These are phyloP conservation scores for Aspergillaceae sp. DNA, from an alignment of 2,329 filamentous ascomycete species.

Conservation along the genomic window DNA sequence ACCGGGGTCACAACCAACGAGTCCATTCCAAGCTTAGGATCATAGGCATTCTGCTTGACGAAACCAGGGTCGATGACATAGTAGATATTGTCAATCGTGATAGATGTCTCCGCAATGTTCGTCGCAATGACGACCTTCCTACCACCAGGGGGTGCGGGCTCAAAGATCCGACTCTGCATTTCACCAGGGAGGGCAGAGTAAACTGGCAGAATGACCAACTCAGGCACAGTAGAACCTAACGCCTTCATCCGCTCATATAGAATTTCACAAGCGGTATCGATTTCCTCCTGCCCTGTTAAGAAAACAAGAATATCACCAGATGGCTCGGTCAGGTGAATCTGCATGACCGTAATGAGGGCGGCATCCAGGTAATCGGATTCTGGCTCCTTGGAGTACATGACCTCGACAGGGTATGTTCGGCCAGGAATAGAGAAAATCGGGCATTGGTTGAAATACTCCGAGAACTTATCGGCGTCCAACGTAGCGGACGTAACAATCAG, in stretches of 20 bases:
- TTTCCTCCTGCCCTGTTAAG: constrained; percentile 94
- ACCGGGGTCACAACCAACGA: constrained; percentile 92
- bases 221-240: constrained; percentile 78
- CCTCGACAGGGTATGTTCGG: constrained; percentile 88
- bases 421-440: constrained; percentile 96
- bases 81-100: constrained; percentile 96
- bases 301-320: constrained; percentile 93
- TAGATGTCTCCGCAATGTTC: constrained; percentile 95
- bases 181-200: constrained; percentile 90
- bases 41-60: constrained; percentile 95
- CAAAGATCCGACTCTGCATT: constrained; percentile 90
- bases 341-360: constrained; percentile 93
- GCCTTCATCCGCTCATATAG: constrained; percentile 94
- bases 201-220: constrained; percentile 88
- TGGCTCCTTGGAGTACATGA: constrained; percentile 89
- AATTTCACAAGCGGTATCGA: constrained; percentile 89
- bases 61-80: constrained; percentile 97
- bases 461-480: constrained; percentile 95
- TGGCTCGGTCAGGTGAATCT: constrained; percentile 90
- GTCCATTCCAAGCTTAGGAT: constrained; percentile 96
- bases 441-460: constrained; percentile 87
- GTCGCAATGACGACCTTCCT: constrained; percentile 96
- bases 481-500: constrained; percentile 96
- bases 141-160: constrained; percentile 74
- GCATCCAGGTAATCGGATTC: constrained; percentile 94